Evolutionary conservation across 2,329 filamentous ascomycete genomes (phyloP).

Genomic region (Fusarium brevicatenulatum): DNA sequence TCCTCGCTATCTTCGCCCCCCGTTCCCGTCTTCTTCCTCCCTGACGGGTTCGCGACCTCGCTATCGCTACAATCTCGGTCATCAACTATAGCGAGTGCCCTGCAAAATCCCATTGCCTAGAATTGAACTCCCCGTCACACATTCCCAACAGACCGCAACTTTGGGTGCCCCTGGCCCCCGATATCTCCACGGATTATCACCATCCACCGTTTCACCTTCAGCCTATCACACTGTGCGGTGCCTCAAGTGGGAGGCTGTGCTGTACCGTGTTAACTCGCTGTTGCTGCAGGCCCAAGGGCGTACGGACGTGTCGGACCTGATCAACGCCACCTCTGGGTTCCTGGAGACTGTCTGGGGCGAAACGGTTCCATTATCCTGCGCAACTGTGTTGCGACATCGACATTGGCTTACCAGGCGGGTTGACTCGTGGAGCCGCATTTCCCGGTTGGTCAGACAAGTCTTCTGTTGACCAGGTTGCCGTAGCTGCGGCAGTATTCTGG

Average conservation of each 20-base stretch:
- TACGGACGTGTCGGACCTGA: slow-evolving; percentile 31
- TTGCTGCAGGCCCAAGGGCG: slow-evolving; percentile 19
- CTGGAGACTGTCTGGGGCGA: slow-evolving; percentile 12
- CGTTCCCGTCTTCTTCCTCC: slow-evolving; percentile 3
- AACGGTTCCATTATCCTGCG: slow-evolving; percentile 2
- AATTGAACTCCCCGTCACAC: neutral
- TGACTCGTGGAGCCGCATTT: slow-evolving; percentile 22
- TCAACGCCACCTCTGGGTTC: slow-evolving; percentile 27
- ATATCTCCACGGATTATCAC: neutral
- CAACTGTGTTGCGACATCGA: slow-evolving; percentile 5
- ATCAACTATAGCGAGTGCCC: neutral
- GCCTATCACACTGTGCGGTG: slow-evolving; percentile 3
- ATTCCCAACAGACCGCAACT: slow-evolving; percentile 1
- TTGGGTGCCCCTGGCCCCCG: slow-evolving; percentile 1
- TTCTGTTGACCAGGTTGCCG: slow-evolving; percentile 7
- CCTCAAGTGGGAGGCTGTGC: slow-evolving; percentile 8
- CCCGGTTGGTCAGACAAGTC: slow-evolving; percentile 23
- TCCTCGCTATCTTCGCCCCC: neutral
- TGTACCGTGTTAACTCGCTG: slow-evolving; percentile 3
- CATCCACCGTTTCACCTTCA: neutral
- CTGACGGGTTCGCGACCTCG: neutral
- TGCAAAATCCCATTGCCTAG: neutral
- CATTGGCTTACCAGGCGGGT: slow-evolving; percentile 7
- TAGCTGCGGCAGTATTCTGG: slow-evolving; percentile 26
- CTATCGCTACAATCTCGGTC: neutral